Base-by-base conservation (phyloP, 139 green algal genomes). In the Microglena sp. region DNA sequence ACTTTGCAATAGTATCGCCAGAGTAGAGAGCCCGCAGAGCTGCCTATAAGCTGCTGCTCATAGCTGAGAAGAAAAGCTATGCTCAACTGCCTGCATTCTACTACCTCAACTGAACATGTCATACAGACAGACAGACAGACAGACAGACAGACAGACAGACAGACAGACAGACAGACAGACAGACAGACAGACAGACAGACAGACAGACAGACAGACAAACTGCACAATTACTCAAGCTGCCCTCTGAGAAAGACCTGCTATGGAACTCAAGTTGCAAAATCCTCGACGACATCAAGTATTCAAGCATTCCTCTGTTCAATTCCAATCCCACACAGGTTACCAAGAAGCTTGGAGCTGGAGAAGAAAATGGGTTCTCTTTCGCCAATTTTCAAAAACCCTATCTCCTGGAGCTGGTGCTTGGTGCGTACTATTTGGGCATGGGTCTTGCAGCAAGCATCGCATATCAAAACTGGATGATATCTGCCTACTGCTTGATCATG, bases 351-450 rank as follows among this genome's bases (percentile, higher is more conserved):
- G 40, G 26, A 7, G n/a, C 24, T 28, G 32, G 8, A 7, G 6
- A 43, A 26, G 18, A 5, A n/a, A n/a, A 5, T 3, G 7, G 60
- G 27, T 65, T 65, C 34, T 62, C 55, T 15, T 67, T 40, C 40
- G 26, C 7, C 40, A n/a, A 40, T 29, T 29, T 67, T 27, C 60
- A 67, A 27, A 57, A 58, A 15, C 60, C 60, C 7, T 67, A 67
- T 26, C 7, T 32, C 5, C 36, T 67, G 40, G 60, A 67, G 60
- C 24, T 67, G 11, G 11, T 18, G 40, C 15, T 50, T 11, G 18
- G 40, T 50, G 40, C 40, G 24, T 28, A 33, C n/a, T 8, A 33
- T 60, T 33, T 60, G 7, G 31, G 15, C n/a, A 26, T 60, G 53
- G 53, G 53, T 22, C 7, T 7, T 8, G 53, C 27, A 22, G 7